phyloP scores from a whole-genome alignment of 176 grass and related monocot genomes.

The Musa schizocarpa region DNA sequence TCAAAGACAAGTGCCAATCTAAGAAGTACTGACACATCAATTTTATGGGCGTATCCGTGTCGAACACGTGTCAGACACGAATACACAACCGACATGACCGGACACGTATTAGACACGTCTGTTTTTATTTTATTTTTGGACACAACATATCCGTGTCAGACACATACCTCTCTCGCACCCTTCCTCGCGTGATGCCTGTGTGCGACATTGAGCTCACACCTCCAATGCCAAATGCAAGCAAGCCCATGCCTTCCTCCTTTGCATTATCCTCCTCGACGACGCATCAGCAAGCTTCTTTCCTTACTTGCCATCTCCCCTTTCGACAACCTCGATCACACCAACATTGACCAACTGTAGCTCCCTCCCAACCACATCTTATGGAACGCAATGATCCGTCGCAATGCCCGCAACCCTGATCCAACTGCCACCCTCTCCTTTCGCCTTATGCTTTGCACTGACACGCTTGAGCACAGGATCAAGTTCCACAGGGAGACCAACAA shows the following conservation, averaged over 20 bases:
- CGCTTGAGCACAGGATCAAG: not conserved
- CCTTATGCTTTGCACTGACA: conserved; percentile 1
- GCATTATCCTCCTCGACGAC: not conserved
- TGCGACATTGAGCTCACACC: not conserved
- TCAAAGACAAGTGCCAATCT: too few species aligned
- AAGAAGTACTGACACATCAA: too few species aligned
- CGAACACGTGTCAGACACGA: too few species aligned
- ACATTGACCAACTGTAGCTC: not conserved
- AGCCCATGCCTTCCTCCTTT: conserved; percentile 16
- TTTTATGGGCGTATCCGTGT: too few species aligned
- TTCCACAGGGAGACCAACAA: conserved; percentile 8
- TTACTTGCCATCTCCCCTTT: conserved; percentile 3
- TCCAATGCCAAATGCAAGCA: conserved; percentile 12
- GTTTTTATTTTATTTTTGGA: too few species aligned
- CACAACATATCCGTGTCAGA: too few species aligned
- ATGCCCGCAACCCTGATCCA: not conserved
- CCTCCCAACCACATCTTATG: conserved; percentile 9
- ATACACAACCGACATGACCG: too few species aligned
- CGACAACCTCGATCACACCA: conserved; percentile 5
- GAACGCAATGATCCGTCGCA: conserved; percentile 5
- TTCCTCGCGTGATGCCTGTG: too few species aligned
- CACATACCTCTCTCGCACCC: too few species aligned
- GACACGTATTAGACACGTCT: too few species aligned
- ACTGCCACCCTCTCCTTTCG: not conserved
- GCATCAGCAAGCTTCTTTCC: conserved; percentile 3